These are phyloP conservation scores for Byssothecium circinans DNA, from an alignment of 2,329 filamentous ascomycete genomes.

Conservation along the genomic window DNA sequence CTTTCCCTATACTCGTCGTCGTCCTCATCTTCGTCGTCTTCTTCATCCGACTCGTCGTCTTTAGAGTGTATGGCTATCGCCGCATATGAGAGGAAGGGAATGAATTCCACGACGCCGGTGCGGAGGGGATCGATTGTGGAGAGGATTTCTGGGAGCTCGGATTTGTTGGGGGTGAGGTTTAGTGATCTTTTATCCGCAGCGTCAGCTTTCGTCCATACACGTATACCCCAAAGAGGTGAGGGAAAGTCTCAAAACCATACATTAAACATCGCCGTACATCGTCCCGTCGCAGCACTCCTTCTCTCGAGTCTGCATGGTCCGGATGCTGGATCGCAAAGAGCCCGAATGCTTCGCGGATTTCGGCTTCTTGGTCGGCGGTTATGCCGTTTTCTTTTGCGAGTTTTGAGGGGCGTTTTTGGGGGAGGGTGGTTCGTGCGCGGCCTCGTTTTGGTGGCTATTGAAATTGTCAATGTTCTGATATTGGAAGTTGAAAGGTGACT, in stretches of 20 bases:
- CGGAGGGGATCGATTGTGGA: conserved; percentile 80
- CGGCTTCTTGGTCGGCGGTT: conserved; percentile 77
- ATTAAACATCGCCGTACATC: conserved; percentile 53
- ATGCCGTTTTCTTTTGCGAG: conserved; percentile 92
- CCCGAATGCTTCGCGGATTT: conserved; percentile 87
- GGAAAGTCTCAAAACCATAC: no score
- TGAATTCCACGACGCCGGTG: conserved; percentile 76
- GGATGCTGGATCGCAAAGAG: conserved; percentile 63
- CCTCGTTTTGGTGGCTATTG: conserved; percentile 33
- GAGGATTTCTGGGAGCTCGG: conserved; percentile 75
- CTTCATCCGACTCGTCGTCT: no score
- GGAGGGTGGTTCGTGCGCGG: conserved; percentile 24
- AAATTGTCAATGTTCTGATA: conserved; percentile 6
- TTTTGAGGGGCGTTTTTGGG: conserved; percentile 68
- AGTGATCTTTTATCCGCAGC: conserved; percentile 53
- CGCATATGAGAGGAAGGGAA: conserved; percentile 82
- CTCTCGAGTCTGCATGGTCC: conserved; percentile 69
- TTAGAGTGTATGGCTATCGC: conserved; percentile 75
- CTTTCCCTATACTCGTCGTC: conserved; percentile 25
- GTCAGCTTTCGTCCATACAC: no score
- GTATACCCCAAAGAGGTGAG: no score
- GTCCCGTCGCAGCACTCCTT: conserved; percentile 46
- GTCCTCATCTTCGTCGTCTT: conserved; percentile 45
- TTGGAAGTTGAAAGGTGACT: neutral
- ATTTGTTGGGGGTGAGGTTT: conserved; percentile 65